These are phyloP conservation scores for Cardamine occulta DNA, from an alignment of 345 rosid species.

Conservation along the genomic window DNA sequence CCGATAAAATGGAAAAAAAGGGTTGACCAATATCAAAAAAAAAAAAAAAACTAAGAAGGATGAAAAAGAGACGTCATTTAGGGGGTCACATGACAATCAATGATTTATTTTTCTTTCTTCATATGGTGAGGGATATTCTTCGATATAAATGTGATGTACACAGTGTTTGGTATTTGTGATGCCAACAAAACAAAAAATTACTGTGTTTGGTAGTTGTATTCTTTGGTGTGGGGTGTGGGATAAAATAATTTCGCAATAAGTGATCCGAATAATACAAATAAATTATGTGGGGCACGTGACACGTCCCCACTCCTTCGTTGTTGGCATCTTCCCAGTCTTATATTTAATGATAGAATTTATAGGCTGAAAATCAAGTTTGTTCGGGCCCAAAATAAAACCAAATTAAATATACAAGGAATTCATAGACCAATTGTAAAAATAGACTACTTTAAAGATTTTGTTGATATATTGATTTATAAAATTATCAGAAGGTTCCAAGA, in stretches of 20 bases:
- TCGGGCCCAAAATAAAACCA: not conserved
- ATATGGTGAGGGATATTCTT: not conserved
- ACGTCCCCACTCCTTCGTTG: not conserved
- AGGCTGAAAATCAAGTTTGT: not conserved
- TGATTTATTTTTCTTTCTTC: not conserved
- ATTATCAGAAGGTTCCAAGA: too few species aligned
- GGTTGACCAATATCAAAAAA: not conserved
- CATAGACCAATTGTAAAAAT: not conserved
- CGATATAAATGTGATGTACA: not conserved
- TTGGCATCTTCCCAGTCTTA: conserved; percentile 1
- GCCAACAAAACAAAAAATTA: too few species aligned
- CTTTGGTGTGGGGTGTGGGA: not conserved
- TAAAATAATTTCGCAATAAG: not conserved
- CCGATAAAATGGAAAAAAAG: not conserved
- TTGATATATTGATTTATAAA: not conserved
- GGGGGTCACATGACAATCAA: not conserved
- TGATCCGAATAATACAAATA: not conserved
- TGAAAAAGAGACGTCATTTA: not conserved
- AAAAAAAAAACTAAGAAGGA: not conserved
- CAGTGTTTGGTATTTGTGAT: not conserved
- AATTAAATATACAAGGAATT: not conserved
- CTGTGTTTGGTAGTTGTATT: not conserved
- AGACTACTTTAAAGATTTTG: not conserved
- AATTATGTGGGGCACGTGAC: not conserved
- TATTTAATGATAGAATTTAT: not conserved